These are phyloP conservation scores for Manihot esculenta DNA, from an alignment of 441 rosid genomes.

Conservation along the genomic window DNA sequence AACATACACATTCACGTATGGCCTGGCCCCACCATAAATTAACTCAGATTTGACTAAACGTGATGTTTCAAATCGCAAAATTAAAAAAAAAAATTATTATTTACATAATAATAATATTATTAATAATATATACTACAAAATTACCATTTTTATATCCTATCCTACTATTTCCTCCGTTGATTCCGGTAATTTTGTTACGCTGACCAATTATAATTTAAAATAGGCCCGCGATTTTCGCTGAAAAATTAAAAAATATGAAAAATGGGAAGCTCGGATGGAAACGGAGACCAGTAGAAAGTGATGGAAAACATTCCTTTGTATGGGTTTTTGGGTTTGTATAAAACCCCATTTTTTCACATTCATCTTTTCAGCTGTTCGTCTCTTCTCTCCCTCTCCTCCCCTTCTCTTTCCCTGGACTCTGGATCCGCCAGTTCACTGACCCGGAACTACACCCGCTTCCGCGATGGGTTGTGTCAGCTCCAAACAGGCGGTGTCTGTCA, in stretches of 20 bases:
- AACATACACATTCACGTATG: too few relatives aligned
- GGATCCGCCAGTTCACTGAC: background rate
- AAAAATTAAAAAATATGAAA: background rate
- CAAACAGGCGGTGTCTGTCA: constrained; percentile 85
- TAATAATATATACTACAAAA: background rate
- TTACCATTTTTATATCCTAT: background rate
- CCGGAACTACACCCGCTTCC: background rate
- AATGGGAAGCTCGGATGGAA: too few relatives aligned
- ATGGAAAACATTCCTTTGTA: background rate
- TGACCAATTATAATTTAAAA: background rate
- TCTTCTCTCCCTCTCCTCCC: too few relatives aligned
- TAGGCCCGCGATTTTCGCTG: constrained; percentile 12
- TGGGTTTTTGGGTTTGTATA: background rate
- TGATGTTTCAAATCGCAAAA: too few relatives aligned
- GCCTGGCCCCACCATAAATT: background rate
- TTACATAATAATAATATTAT: too few relatives aligned
- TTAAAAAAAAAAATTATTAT: too few relatives aligned
- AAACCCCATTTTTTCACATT: constrained; percentile 2
- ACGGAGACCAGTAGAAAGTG: constrained; percentile 1
- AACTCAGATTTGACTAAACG: background rate
- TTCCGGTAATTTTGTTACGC: constrained; percentile 9
- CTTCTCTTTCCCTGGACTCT: too few relatives aligned
- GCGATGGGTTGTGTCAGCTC: constrained; percentile 91
- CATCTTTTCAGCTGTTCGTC: background rate
- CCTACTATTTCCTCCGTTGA: constrained; percentile 1